Conservation (phyloP, 768 basidiomycete genomes). For the Scleroderma bovista region DNA sequence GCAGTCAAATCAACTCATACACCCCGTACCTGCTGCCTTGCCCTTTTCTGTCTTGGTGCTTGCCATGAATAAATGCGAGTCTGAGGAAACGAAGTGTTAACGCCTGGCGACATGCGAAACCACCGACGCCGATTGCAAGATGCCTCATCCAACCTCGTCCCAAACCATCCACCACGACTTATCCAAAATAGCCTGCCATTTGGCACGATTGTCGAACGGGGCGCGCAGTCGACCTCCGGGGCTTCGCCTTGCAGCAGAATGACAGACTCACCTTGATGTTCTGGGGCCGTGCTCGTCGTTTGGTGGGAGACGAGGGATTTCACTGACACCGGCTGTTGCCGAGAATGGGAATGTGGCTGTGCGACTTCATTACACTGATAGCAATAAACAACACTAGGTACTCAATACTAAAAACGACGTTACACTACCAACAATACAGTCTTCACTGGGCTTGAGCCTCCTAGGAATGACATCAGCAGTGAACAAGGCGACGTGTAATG, state of each 20-base stretch:
- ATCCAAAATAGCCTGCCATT: neutral
- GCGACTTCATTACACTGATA: conserved; percentile 1
- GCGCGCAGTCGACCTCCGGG: neutral
- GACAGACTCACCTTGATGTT: conserved; percentile 23
- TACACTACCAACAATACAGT: conserved; percentile 2
- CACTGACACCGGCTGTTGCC: conserved; percentile 19
- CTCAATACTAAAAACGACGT: neutral
- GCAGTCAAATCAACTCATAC: conserved; percentile 24
- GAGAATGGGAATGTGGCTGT: conserved; percentile 18
- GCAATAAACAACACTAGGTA: conserved; percentile 18
- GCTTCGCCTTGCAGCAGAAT: neutral
- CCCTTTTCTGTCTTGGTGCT: conserved; percentile 63
- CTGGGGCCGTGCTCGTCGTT: conserved; percentile 23
- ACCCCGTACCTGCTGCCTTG: conserved; percentile 42
- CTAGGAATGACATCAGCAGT: conserved; percentile 19
- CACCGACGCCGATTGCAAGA: neutral
- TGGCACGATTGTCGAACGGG: neutral
- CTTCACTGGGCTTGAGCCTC: conserved; percentile 47
- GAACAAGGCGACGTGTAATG: neutral
- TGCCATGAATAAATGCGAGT: conserved; percentile 45
- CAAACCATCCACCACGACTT: conserved; percentile 15
- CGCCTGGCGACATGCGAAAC: neutral
- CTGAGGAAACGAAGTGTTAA: conserved; percentile 9
- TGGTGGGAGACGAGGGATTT: neutral
- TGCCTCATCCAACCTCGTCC: conserved; percentile 14